Evolutionary conservation across 2,329 filamentous ascomycete species (phyloP), one percentile per base, ranked within the genome.

Genomic region (Cadophora luteo-olivacea): DNA sequence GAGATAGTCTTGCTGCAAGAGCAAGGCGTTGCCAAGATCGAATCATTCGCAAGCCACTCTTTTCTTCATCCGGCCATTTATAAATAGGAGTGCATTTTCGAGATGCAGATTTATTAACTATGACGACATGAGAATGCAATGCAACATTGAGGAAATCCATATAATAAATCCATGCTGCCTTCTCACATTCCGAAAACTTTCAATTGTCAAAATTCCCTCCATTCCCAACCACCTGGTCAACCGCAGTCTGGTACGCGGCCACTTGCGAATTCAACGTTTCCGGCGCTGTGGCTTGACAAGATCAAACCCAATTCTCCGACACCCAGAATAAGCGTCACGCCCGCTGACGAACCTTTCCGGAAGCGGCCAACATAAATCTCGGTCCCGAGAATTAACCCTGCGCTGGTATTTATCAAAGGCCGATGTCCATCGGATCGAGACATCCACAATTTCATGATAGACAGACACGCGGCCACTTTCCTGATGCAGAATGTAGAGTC

Each of bases 381-480:
- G 52, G 52, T 55, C 52, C 52, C 52, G 52, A 55, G 8, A 55
- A 33, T 19, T 9, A 55, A 9, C n/a, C 19, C 51, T 55, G 29
- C 22, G 1, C 22, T 60, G 19, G 22, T 38, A 36, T 24, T 58
- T 58, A 6, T 6, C n/a, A 38, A n/a, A 38, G 3, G 29, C 16
- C 32, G 32, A 41, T 36, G 9, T 24, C 22, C 36, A 25, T 25
- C 55, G 19, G 32, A 60, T 41, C 14, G 14, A 60, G 32, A 38
- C 55, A 14, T 38, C 55, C 55, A 38, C 9, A 14, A 4, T 38
- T 38, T 38, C 36, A 38, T 16, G 19, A 7, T 32, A n/a, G 11
- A 41, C 6, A 60, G 55, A 41, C 55, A 60, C 55, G 55, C 55
- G 55, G 55, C 55, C 33, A 24, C 55, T 41, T 60, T 60, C 33